Evolutionary conservation across 164 flowering plant genomes (phyloP).

Genomic region (Piper betle): DNA sequence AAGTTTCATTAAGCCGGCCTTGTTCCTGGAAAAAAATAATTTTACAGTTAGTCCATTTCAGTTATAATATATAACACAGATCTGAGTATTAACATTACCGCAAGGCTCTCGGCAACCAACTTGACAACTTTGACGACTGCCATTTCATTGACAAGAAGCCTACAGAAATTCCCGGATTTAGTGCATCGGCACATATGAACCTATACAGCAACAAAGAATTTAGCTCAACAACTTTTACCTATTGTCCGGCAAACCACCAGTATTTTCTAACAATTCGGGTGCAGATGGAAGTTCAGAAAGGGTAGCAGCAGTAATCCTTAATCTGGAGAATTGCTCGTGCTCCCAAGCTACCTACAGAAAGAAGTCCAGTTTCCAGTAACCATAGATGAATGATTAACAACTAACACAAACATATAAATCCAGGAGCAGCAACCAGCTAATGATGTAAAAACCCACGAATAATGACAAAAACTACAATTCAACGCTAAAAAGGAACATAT

Average conservation of each 20-base stretch:
- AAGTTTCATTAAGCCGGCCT: not conserved
- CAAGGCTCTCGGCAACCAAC: constrained; percentile 90
- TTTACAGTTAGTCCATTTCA: not conserved
- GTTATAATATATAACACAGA: not conserved
- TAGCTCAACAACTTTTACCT: constrained; percentile 31
- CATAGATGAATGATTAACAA: not conserved
- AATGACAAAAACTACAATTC: not conserved
- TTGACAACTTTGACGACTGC: constrained; percentile 56
- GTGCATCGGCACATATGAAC: not conserved
- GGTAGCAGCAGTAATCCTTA: constrained; percentile 84
- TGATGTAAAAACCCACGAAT: too few species aligned
- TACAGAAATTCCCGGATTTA: constrained; percentile 18
- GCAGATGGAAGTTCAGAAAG: constrained; percentile 75
- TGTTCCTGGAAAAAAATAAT: not conserved
- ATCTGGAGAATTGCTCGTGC: constrained; percentile 97
- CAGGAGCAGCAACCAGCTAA: not conserved
- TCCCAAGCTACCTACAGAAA: constrained; percentile 96
- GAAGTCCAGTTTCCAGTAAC: constrained; percentile 11
- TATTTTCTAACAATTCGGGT: constrained; percentile 61
- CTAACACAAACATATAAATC: not conserved
- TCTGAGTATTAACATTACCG: constrained; percentile 35
- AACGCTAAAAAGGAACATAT: not conserved
- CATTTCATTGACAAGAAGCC: constrained; percentile 47
- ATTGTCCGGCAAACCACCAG: constrained; percentile 73
- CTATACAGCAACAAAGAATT: not conserved